Percentiles rank a stretch among this genome's conserved stretches.
phyloP scores from a whole-genome alignment of 495 filamentous ascomycete genomes.

The Aspergillus cristatus region DNA sequence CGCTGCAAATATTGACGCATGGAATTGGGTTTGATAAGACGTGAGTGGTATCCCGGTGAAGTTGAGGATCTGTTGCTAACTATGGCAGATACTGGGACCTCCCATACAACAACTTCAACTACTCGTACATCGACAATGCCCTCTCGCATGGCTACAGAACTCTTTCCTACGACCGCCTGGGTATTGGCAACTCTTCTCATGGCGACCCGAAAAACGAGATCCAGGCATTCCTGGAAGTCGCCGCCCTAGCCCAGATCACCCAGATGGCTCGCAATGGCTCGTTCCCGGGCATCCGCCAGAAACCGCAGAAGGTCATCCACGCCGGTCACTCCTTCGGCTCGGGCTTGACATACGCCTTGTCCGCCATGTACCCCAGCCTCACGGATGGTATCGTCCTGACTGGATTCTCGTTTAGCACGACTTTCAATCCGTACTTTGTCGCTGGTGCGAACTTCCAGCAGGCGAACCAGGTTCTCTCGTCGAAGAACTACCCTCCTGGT shows the following conservation, averaged over 20 bases:
- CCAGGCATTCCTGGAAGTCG: slow-evolving; percentile 43
- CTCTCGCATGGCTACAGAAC: slow-evolving; percentile 44
- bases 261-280: slow-evolving; percentile 33
- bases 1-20: slow-evolving; percentile 51
- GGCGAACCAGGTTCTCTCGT: slow-evolving; percentile 16
- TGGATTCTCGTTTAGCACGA: slow-evolving; percentile 39
- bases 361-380: slow-evolving; percentile 37
- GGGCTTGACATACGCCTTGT: slow-evolving; percentile 30
- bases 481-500: slow-evolving; percentile 25
- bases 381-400: slow-evolving; percentile 51
- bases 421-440: slow-evolving; percentile 23
- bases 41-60: slow-evolving; percentile 1
- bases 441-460: slow-evolving; percentile 38
- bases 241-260: slow-evolving; percentile 41
- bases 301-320: slow-evolving; percentile 43
- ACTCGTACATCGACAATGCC: slow-evolving; percentile 39
- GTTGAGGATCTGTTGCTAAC: not conserved
- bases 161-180: slow-evolving; percentile 49
- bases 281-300: slow-evolving; percentile 12
- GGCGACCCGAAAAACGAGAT: slow-evolving; percentile 46
- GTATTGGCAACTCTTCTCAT: slow-evolving; percentile 45
- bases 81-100: slow-evolving; percentile 49
- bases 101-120: slow-evolving; percentile 39
- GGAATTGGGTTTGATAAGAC: slow-evolving; percentile 37
- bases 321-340: slow-evolving; percentile 46